Evolutionary conservation across 2,329 filamentous ascomycete species (phyloP).

Genomic region (Colletotrichum acutatum): DNA sequence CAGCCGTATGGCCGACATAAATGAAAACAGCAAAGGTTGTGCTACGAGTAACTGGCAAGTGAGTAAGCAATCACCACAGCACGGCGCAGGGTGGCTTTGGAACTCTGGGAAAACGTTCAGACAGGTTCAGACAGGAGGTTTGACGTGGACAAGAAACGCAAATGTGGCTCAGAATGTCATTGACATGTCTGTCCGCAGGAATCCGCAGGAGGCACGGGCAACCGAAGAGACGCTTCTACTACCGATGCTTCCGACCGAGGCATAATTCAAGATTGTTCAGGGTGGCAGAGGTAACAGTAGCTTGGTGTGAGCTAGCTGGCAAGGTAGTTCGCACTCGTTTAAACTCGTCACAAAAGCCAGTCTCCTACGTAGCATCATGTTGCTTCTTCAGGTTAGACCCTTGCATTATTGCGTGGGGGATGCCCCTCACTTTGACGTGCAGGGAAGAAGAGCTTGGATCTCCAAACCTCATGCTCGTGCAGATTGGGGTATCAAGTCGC

Average conservation of each 20-base stretch:
- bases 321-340: slow-evolving; percentile 26
- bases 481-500: slow-evolving; percentile 1
- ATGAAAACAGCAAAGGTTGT: slow-evolving; percentile 1
- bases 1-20: not conserved
- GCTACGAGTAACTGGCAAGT: too few relatives aligned
- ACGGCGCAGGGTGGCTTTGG: not conserved
- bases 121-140: not conserved
- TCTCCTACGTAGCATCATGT: not conserved
- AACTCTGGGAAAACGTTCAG: not conserved
- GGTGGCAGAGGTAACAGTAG: not conserved
- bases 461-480: slow-evolving; percentile 2
- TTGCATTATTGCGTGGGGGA: not conserved
- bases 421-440: slow-evolving; percentile 6
- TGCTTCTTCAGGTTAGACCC: not conserved
- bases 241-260: slow-evolving; percentile 19
- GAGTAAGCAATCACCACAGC: not conserved
- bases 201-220: not conserved
- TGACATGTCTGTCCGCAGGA: slow-evolving; percentile 17
- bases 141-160: slow-evolving; percentile 1
- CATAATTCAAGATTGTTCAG: not conserved
- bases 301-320: not conserved
- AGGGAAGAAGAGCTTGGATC: not conserved
- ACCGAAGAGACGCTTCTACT: not conserved
- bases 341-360: not conserved
- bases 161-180: not conserved